Percentiles rank a stretch among this genome's conserved stretches.
Conservation (phyloP, 2,329 filamentous ascomycete species). For the Hypomyces perniciosus region DNA sequence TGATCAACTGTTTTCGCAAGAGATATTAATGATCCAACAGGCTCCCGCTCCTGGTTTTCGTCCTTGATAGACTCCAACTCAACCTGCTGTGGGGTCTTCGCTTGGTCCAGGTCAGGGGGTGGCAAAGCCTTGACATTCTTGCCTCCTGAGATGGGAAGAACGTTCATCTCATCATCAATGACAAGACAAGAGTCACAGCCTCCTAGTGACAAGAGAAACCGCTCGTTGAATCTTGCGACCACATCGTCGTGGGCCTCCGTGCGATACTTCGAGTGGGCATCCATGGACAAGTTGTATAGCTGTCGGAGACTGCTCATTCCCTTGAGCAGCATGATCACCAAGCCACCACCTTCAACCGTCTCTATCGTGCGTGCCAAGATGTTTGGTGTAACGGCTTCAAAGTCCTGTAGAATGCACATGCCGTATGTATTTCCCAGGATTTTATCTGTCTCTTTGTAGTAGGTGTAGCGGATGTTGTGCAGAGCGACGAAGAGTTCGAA, state of each 20-base stretch:
- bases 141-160: slow-evolving; percentile 91
- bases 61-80: slow-evolving; percentile 87
- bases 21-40: slow-evolving; percentile 75
- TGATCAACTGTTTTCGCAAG: slow-evolving; percentile 91
- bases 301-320: slow-evolving; percentile 97
- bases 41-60: slow-evolving; percentile 75
- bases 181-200: slow-evolving; percentile 92
- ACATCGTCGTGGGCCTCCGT: slow-evolving; percentile 96
- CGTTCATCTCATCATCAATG: slow-evolving; percentile 95
- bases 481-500: slow-evolving; percentile 97
- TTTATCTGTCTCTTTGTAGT: slow-evolving; percentile 99
- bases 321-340: slow-evolving; percentile 87
- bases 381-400: slow-evolving; percentile 97
- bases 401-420: slow-evolving; percentile 97
- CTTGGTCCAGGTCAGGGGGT: slow-evolving; percentile 65
- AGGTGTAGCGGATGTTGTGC: slow-evolving; percentile 96
- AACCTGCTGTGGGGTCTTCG: slow-evolving; percentile 63
- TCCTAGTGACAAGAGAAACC: slow-evolving; percentile 92
- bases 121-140: slow-evolving; percentile 82
- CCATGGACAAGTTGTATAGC: slow-evolving; percentile 95
- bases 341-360: slow-evolving; percentile 91
- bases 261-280: slow-evolving; percentile 91
- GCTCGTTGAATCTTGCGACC: slow-evolving; percentile 92
- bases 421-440: slow-evolving; percentile 97
- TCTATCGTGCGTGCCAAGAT: slow-evolving; percentile 90